phyloP scores from a whole-genome alignment of 2,329 filamentous ascomycete species.

The Nemania serpens region DNA sequence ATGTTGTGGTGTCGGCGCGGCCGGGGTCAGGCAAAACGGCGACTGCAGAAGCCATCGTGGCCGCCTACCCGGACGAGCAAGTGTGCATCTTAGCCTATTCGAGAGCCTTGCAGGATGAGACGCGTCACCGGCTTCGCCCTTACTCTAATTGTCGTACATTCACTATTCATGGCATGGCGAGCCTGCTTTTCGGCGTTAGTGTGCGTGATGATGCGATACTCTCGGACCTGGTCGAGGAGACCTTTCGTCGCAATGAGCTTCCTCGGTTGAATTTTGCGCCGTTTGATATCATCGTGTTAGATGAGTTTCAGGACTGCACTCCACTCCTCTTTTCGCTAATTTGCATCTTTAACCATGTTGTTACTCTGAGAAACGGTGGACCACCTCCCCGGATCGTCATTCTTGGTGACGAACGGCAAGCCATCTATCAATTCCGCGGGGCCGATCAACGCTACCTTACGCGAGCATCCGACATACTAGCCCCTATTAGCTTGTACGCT shows the following conservation, averaged over 20 bases:
- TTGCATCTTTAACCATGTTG: background rate
- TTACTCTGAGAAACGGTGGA: background rate
- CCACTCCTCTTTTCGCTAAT: background rate
- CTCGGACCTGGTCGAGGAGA: background rate
- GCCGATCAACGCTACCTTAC: background rate
- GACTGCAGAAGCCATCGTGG: constrained; percentile 1
- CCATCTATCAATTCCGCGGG: background rate
- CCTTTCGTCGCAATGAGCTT: background rate
- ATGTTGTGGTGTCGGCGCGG: background rate
- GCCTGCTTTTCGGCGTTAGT: background rate
- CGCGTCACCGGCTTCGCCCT: background rate
- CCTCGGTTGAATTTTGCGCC: background rate
- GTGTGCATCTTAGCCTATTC: background rate
- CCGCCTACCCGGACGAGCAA: background rate
- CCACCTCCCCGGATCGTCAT: background rate
- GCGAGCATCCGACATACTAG: background rate
- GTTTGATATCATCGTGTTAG: background rate
- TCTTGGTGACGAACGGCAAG: background rate
- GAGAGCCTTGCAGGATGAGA: background rate
- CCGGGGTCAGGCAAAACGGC: background rate
- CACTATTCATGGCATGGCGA: background rate
- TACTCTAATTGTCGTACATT: background rate
- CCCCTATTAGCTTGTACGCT: background rate
- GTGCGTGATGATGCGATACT: background rate
- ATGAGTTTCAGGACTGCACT: background rate